phyloP scores from a whole-genome alignment of 73 alveolate genomes.

The Diophrys sp. region DNA sequence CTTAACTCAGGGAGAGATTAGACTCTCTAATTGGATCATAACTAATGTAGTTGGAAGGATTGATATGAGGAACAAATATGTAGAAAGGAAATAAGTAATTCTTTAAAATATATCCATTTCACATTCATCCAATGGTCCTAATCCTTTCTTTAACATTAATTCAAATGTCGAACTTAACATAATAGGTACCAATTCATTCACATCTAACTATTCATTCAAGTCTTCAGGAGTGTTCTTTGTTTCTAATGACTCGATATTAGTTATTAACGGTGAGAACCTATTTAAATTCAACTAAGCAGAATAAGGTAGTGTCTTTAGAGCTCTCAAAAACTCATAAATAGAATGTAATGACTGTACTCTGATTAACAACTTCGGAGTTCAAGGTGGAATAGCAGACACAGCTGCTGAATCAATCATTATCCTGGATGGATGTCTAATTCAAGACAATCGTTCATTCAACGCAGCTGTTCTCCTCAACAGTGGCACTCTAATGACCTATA shows the following conservation, averaged over 20 bases:
- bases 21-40: no score
- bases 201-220: not conserved
- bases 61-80: no score
- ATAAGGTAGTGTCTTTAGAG: not conserved
- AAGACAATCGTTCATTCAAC: not conserved
- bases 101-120: no score
- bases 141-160: not conserved
- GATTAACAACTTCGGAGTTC: not conserved
- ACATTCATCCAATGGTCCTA: not conserved
- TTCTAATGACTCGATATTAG: not conserved
- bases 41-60: no score
- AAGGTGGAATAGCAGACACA: not conserved
- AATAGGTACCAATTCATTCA: not conserved
- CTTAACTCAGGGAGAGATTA: no score
- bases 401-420: not conserved
- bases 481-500: not conserved
- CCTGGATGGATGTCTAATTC: not conserved
- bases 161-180: not conserved
- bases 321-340: not conserved
- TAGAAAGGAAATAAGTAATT: no score
- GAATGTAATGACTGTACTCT: not conserved
- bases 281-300: not conserved
- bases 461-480: not conserved
- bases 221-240: not conserved
- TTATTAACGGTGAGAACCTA: not conserved